Conservation (phyloP, 2,329 filamentous ascomycete genomes). For the Diaporthe sp. region DNA sequence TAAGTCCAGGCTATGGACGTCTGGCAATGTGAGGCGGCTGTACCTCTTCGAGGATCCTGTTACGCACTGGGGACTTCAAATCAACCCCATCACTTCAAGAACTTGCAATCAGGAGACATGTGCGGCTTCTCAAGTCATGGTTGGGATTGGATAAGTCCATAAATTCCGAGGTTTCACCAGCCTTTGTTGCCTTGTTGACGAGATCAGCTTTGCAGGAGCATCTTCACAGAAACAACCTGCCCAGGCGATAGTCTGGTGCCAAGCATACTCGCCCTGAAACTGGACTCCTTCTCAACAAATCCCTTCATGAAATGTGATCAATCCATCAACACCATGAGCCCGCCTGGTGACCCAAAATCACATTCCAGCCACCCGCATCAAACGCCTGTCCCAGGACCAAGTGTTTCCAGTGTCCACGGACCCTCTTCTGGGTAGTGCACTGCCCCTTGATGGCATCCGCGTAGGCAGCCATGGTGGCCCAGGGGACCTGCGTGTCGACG, state of each 20-base stretch:
- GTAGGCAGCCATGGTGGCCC: slow-evolving; percentile 28
- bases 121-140: neutral
- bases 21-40: neutral
- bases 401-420: neutral
- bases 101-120: neutral
- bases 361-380: slow-evolving; percentile 21
- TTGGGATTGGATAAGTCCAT: neutral
- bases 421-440: neutral
- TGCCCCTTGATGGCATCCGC: slow-evolving; percentile 17
- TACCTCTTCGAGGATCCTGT: neutral
- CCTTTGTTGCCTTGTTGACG: neutral
- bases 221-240: neutral
- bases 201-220: neutral
- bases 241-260: neutral
- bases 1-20: neutral
- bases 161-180: neutral
- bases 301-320: neutral
- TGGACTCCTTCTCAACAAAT: neutral
- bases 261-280: neutral
- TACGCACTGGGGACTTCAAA: neutral
- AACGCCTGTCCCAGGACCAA: slow-evolving; percentile 20
- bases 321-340: neutral
- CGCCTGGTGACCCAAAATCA: neutral
- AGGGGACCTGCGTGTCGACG: neutral
- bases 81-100: neutral